phyloP scores from a whole-genome alignment of 176 grass and related monocot genomes.

The Thalia dealbata region DNA sequence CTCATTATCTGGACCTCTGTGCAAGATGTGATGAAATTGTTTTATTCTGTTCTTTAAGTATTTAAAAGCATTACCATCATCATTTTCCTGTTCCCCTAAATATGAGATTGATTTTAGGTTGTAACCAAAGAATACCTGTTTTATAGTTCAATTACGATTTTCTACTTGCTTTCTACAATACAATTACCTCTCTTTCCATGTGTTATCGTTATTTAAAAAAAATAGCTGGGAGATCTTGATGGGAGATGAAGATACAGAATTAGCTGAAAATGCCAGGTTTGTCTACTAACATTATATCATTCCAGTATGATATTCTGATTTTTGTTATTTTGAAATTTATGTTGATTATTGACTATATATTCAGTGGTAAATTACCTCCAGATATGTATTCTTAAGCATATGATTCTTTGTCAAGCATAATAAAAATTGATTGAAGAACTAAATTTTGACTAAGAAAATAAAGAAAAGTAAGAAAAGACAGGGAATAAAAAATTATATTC shows the following conservation, averaged over 20 bases:
- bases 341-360: not conserved
- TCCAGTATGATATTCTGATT: not conserved
- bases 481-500: not conserved
- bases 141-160: not conserved
- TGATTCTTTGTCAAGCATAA: not conserved
- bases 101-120: not conserved
- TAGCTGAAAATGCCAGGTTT: slow-evolving; percentile 46
- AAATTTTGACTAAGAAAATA: not conserved
- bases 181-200: slow-evolving; percentile 5
- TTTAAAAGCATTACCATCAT: not conserved
- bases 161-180: not conserved
- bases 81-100: not conserved
- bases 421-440: not conserved
- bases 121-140: not conserved
- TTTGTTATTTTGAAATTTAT: not conserved
- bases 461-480: not conserved
- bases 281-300: not conserved
- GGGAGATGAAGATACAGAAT: slow-evolving; percentile 31
- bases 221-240: slow-evolving; percentile 66
- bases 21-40: not conserved
- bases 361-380: not conserved
- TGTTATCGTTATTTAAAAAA: slow-evolving; percentile 7
- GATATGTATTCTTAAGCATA: not conserved
- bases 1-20: too few relatives aligned
- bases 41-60: not conserved